Evolutionary conservation across 257 asterid species (phyloP).

Genomic region (Solanum piurae): DNA sequence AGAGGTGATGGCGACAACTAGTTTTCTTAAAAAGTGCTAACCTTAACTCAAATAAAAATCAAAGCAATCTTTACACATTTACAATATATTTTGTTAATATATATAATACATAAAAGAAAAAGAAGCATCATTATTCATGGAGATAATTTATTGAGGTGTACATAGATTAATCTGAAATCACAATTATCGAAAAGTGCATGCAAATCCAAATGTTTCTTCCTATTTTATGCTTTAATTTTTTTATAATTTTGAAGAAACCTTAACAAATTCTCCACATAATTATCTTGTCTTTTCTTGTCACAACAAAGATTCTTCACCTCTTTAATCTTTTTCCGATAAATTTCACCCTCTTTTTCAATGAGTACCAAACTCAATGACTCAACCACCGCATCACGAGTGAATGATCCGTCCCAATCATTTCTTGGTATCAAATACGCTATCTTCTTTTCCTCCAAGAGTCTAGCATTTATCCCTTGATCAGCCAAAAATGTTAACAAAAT

Average conservation of each 20-base stretch:
- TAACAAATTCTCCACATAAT: conserved; percentile 2
- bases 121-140: neutral
- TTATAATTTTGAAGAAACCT: neutral
- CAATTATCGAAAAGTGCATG: neutral
- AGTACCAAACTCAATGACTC: neutral
- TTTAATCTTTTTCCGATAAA: neutral
- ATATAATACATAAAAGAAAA: too few relatives aligned
- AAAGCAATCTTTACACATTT: neutral
- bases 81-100: neutral
- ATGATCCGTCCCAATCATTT: conserved; percentile 8
- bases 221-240: neutral
- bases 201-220: neutral
- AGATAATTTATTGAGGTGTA: neutral
- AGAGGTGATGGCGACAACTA: neutral
- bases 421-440: conserved; percentile 4
- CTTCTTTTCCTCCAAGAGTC: conserved; percentile 11
- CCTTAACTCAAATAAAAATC: too few relatives aligned
- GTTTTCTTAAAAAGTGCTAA: neutral
- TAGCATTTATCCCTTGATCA: conserved; percentile 19
- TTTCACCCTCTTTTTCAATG: neutral
- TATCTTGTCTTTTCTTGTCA: neutral
- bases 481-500: conserved; percentile 13
- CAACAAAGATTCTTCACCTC: neutral
- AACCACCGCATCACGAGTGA: conserved; percentile 7
- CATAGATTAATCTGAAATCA: neutral